phyloP scores from a whole-genome alignment of 73 alveolate species.

The Paramecium tetraurelia region DNA sequence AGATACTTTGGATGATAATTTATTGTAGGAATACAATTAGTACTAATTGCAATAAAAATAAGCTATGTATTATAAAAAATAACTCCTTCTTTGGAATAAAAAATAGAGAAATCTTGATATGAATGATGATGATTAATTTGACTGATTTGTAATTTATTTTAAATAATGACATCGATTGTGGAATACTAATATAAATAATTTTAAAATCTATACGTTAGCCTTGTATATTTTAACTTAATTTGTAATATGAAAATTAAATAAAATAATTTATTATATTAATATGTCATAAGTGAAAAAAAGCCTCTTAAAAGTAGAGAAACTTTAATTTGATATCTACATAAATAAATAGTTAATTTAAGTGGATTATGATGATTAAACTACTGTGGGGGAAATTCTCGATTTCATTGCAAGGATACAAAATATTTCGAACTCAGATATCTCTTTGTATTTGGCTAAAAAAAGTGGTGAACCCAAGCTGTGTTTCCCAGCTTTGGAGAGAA shows the following conservation, averaged over 20 bases:
- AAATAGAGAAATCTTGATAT: not conserved
- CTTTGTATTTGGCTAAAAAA: not conserved
- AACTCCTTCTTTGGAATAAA: conserved; percentile 12
- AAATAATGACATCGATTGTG: not conserved
- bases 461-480: not conserved
- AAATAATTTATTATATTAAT: not conserved
- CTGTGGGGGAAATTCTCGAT: not conserved
- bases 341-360: not conserved
- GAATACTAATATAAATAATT: not conserved
- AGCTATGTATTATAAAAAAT: not conserved
- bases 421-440: not conserved
- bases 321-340: not conserved
- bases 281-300: not conserved
- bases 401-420: not conserved
- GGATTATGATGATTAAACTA: not conserved
- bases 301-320: not conserved
- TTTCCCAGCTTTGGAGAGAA: not conserved
- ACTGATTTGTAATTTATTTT: not conserved
- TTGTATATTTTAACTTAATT: not conserved
- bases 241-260: not conserved
- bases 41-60: not conserved
- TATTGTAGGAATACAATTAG: not conserved
- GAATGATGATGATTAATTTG: not conserved
- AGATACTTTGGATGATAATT: not conserved
- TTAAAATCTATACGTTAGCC: not conserved